Percentiles rank a stretch among this genome's conserved stretches.
Conservation (phyloP, 495 filamentous ascomycete species). For the Penicilliopsis zonata region DNA sequence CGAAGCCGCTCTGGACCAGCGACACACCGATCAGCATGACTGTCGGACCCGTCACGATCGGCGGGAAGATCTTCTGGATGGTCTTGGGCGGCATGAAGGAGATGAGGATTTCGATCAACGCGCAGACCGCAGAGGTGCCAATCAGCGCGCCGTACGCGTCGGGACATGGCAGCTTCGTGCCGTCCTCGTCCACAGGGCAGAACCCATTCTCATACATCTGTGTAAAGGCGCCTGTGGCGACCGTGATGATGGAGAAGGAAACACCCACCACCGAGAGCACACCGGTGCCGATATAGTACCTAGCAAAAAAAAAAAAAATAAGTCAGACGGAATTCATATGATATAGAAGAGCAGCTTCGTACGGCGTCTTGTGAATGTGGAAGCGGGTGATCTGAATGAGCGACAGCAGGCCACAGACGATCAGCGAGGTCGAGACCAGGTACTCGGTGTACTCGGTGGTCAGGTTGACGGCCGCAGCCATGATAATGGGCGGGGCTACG, state of each 20-base stretch:
- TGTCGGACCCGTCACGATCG: constrained; percentile 77
- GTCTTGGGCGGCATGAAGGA: constrained; percentile 51
- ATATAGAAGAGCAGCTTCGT: constrained; percentile 33
- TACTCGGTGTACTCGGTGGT: constrained; percentile 43
- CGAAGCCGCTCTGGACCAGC: constrained; percentile 43
- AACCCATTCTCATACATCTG: constrained; percentile 82
- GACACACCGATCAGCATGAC: constrained; percentile 67
- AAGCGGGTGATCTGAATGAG: constrained; percentile 67
- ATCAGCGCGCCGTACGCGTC: constrained; percentile 76
- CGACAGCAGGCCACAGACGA: constrained; percentile 63
- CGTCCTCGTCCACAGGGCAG: constrained; percentile 38
- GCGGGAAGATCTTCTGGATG: constrained; percentile 73
- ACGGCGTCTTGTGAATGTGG: constrained; percentile 57
- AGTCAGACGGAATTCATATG: neutral
- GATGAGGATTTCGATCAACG: constrained; percentile 30
- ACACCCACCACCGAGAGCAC: constrained; percentile 85
- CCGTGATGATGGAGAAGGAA: constrained; percentile 78
- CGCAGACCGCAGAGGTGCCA: constrained; percentile 56
- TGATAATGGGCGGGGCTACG: constrained; percentile 65
- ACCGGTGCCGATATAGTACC: constrained; percentile 80
- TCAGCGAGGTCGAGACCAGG: constrained; percentile 68
- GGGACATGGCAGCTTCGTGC: constrained; percentile 55
- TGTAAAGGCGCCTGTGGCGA: constrained; percentile 60
- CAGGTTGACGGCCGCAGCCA: constrained; percentile 50
- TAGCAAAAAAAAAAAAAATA: neutral